Base-by-base conservation (phyloP, 805 yeast species). In the Ogataea methylovora region DNA sequence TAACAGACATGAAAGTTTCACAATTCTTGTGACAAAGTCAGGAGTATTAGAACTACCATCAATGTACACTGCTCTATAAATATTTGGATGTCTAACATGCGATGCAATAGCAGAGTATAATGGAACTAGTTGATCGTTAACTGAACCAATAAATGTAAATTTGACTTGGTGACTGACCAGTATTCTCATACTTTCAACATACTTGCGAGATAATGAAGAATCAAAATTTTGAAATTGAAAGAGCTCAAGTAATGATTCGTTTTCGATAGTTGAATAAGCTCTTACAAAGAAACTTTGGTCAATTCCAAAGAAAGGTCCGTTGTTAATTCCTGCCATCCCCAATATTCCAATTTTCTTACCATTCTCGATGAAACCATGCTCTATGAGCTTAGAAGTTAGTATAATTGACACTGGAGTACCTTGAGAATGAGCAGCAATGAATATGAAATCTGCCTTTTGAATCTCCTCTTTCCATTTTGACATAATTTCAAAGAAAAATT, bases 321-420 rank as follows among this genome's bases (percentile, higher is more conserved):
- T 76, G 47, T 87, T 85, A 17, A 88, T 76, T 1, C 97, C 97
- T 0, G 97, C 97, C 98, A 90, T 90, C 4, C 90, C 90, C 32
- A 90, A 60, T 14, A 90, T 62, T 0, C 92, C 85, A 11, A 88
- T 68, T 16, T 71, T 54, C 40, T 73, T 69, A 29, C 58, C 48
- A 18, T 55, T 51, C 13, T 65, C 51, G 9, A 74, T 64, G 8
- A 58, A 43, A 0, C 76, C 92, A 24, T 72, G 67, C 42, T 75
- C 81, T 10, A 90, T 70, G 27, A 90, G 65, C 44, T 71, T 69
- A 0, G 95, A 81, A n/a, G 87, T 59, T 20, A 90, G 55, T 22
- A 85, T 78, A 1, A 86, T 76, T 0, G 95, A 74, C 0, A 92
- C 97, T 0, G 95, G 97, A 30, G 90, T 79, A 0, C 98, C 98